These are phyloP conservation scores for Pythium periplocum DNA, from an alignment of 352 stramenopile species.

Conservation along the genomic window DNA sequence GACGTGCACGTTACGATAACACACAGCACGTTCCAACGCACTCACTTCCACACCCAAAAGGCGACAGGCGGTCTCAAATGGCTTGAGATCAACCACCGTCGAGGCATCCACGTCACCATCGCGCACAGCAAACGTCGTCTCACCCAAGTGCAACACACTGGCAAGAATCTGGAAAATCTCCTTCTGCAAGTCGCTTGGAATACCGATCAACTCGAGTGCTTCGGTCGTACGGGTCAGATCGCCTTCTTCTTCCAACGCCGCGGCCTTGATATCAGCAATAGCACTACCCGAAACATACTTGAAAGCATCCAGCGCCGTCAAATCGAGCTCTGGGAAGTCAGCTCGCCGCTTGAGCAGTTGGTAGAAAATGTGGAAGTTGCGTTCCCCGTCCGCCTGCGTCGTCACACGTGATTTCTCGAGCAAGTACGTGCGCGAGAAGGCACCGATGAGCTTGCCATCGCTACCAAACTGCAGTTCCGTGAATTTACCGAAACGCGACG, in stretches of 20 bases:
- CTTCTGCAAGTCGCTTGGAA: slow-evolving; percentile 72
- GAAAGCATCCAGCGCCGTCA: slow-evolving; percentile 40
- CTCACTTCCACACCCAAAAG: slow-evolving; percentile 53
- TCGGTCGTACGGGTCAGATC: slow-evolving; percentile 69
- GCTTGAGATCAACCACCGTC: slow-evolving; percentile 46
- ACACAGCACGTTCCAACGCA: slow-evolving; percentile 61
- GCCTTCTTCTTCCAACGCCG: slow-evolving; percentile 52
- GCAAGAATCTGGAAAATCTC: slow-evolving; percentile 88
- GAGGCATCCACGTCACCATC: slow-evolving; percentile 80
- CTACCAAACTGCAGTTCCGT: slow-evolving; percentile 77
- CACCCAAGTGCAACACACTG: slow-evolving; percentile 89
- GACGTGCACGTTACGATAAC: slow-evolving; percentile 80
- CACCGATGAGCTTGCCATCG: slow-evolving; percentile 74
- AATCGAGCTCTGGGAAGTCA: slow-evolving; percentile 53
- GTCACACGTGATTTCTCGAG: slow-evolving; percentile 91
- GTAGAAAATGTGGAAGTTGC: slow-evolving; percentile 96
- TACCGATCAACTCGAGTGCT: slow-evolving; percentile 86
- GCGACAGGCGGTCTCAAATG: slow-evolving; percentile 49
- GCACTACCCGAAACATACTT: slow-evolving; percentile 53
- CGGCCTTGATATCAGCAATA: slow-evolving; percentile 14
- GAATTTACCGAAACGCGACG: slow-evolving; percentile 83
- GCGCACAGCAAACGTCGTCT: slow-evolving; percentile 70
- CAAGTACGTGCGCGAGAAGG: slow-evolving; percentile 85
- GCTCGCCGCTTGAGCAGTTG: slow-evolving; percentile 72
- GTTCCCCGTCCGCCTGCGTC: slow-evolving; percentile 76